Percentiles rank a stretch among this genome's conserved stretches.
Conservation (phyloP, 495 filamentous ascomycete genomes). For the Neurospora tetrasperma region DNA sequence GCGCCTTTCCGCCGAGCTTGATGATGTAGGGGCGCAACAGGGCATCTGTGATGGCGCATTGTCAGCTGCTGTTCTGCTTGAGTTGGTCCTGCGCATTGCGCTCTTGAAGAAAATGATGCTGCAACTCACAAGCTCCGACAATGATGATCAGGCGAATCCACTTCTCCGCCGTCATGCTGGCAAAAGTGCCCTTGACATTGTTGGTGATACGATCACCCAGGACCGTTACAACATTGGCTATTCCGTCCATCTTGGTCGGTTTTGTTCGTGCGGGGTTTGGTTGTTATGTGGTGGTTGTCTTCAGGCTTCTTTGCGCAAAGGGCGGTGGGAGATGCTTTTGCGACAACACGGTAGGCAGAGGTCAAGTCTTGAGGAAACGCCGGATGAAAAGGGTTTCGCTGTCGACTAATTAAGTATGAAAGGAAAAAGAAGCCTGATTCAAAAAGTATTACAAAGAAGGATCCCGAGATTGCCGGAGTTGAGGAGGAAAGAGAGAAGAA, state of each 20-base stretch:
- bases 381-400: not conserved
- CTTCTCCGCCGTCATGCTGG: conserved; percentile 41
- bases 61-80: not conserved
- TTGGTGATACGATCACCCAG: conserved; percentile 36
- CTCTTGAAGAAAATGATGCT: not conserved
- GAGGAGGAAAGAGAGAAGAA: not conserved
- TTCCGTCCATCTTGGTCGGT: conserved; percentile 21
- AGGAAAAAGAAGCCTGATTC: not conserved
- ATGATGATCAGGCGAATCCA: conserved; percentile 54
- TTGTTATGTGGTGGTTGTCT: not conserved
- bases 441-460: not conserved
- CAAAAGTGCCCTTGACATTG: conserved; percentile 47
- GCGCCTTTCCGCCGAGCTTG: conserved; percentile 33
- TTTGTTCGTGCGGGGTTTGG: not conserved
- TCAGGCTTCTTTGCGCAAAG: not conserved
- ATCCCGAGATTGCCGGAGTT: not conserved
- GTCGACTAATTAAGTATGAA: not conserved
- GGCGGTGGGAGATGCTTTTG: not conserved
- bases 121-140: conserved; percentile 33
- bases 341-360: not conserved
- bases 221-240: conserved; percentile 22
- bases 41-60: conserved; percentile 34
- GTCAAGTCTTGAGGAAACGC: not conserved
- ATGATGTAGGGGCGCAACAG: conserved; percentile 57
- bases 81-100: not conserved